Base-by-base conservation (phyloP, 1,139 yeast species). In the Diutina ranongensis region DNA sequence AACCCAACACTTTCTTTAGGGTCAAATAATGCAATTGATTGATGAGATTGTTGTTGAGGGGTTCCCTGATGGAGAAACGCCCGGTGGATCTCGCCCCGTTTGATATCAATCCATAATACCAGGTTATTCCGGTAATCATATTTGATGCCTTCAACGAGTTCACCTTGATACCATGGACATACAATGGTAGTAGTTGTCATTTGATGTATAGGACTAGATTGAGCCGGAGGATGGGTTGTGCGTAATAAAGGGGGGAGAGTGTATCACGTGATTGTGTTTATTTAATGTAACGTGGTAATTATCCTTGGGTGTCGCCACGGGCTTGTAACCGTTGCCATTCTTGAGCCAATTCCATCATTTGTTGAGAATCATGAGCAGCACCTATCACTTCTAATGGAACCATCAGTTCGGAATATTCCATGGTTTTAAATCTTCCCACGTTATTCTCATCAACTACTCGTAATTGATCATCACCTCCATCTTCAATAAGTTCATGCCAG, bases 351-450 rank as follows among this genome's bases (percentile, higher is more conserved):
- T 82, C 87, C 19, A 74, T 76, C 75, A 83, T 77, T 1, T 78
- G 69, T 21, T 68, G 67, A 0, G 86, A 71, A 55, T 84, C 79
- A 51, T 77, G 58, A 27, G 86, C 71, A 1, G 97, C 96, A 58
- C 87, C 94, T 4, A 92, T 82, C 28, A 94, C 78, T 55, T 92
- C 99, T 46, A 76, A 69, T 0, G 99, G 98, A 2, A 92, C 96
- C 56, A 84, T 89, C 57, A 83, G 87, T 56, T 89, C 95, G 2
- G 94, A 78, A 57, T 85, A 92, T 47, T 87, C 95, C 53, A 83
- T 84, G 1, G 79, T 65, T 0, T 86, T 82, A 64, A 88, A 86
- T 31, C 92, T 68, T 0, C 85, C 83, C 25, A 83, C 70, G 49
- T 83, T 79, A 40, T 78, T 77, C 53, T 77, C 74, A 2, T 79